A percentile compares a stretch with the other conserved stretches of the same genome.
phyloP scores from a whole-genome alignment of 2,329 filamentous ascomycete genomes.

The Microcyclosporella mali region DNA sequence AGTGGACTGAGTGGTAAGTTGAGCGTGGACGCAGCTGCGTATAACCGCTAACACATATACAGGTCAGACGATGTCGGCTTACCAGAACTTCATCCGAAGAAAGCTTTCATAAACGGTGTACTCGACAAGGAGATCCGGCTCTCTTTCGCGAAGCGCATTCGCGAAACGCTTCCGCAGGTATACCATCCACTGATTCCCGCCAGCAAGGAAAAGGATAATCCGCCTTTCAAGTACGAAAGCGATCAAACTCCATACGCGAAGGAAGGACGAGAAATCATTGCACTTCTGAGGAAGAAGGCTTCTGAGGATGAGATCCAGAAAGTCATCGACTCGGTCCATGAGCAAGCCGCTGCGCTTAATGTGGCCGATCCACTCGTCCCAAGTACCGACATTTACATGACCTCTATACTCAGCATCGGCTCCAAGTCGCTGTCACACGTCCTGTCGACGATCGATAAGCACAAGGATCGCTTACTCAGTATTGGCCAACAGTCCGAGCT shows the following conservation, averaged over 20 bases:
- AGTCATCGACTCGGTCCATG: slow-evolving; percentile 72
- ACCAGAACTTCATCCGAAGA: slow-evolving; percentile 72
- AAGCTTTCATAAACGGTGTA: slow-evolving; percentile 85
- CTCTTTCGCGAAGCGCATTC: slow-evolving; percentile 92
- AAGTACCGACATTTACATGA: slow-evolving; percentile 92
- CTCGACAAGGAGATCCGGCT: slow-evolving; percentile 95
- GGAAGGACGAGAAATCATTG: slow-evolving; percentile 76
- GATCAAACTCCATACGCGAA: slow-evolving; percentile 71
- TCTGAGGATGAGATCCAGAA: slow-evolving; percentile 79
- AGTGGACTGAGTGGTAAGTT: slow-evolving; percentile 88
- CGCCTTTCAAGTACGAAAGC: slow-evolving; percentile 83
- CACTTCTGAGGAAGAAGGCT: slow-evolving; percentile 76
- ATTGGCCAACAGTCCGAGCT: slow-evolving; percentile 68
- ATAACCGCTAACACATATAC: slow-evolving; percentile 9
- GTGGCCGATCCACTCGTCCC: slow-evolving; percentile 68
- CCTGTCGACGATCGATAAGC: slow-evolving; percentile 89
- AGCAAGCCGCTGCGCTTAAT: slow-evolving; percentile 63
- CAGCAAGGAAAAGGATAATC: slow-evolving; percentile 91
- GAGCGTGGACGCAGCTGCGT: neutral
- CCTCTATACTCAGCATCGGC: slow-evolving; percentile 84
- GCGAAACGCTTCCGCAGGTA: slow-evolving; percentile 79
- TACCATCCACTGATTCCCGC: slow-evolving; percentile 76
- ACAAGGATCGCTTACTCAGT: slow-evolving; percentile 78
- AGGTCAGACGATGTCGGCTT: slow-evolving; percentile 75
- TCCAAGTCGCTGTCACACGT: slow-evolving; percentile 96